Evolutionary conservation across 1,284 basidiomycete genomes (phyloP), one percentile per base, ranked within the genome.

Genomic region (Cystobasidium sp.): DNA sequence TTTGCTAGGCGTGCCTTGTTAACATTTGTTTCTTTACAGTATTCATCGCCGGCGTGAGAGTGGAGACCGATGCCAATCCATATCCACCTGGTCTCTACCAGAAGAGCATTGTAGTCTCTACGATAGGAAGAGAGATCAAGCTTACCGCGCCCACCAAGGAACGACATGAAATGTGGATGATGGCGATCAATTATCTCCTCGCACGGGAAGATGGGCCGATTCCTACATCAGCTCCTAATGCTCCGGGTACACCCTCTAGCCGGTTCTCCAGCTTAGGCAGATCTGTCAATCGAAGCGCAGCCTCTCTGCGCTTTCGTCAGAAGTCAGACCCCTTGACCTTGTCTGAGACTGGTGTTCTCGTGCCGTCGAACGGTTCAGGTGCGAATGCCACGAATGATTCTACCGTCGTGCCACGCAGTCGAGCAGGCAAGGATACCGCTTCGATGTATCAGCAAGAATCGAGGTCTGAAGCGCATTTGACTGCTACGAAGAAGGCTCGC

Each of bases 121-220:
- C 95, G 0, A 91, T 92, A 5, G 90, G 94, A 76, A 87, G 96
- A 74, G 97, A 99, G 83, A 95, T 99, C 88, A 97, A 97, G 85
- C 90, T 99, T 81, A 99, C 95, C 16, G 94, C 95, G 3, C 90
- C 91, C 0, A 94, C 90, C 20, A 91, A 92, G 82, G 96, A 97
- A 79, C 87, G 94, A 64, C 97, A 99, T 82, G 94, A 98, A 77
- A 91, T 97, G 71, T 99, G 97, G 97, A 85, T 94, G 71, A 91
- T 65, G 20, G 93, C 92, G 52, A 85, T 94, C 78, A 90, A 90
- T 80, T 94, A 93, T 79, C 87, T 94, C 31, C 84, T 94, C 37
- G 86, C 90, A 46, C 88, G 92, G 24, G 91, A 81, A 74, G 84
- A 85, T 14, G 80, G 84, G 14, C 80, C 67, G 6, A 77, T 31